A percentile compares a stretch with the other conserved stretches of the same genome.
These are phyloP conservation scores for Komagataella kurtzmanii DNA, from an alignment of 805 yeast species.

Conservation along the genomic window DNA sequence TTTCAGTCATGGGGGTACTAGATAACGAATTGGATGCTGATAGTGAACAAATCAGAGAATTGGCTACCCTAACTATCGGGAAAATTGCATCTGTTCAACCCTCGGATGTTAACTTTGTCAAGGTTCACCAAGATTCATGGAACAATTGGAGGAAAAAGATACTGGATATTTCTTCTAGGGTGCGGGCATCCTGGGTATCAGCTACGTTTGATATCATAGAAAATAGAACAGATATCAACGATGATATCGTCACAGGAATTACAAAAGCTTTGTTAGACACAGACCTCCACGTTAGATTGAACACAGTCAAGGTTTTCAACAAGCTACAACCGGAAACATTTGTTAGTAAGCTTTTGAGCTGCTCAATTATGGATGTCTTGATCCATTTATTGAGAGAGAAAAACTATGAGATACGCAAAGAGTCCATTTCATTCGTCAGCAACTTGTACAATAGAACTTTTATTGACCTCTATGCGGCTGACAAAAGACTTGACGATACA, in stretches of 20 bases:
- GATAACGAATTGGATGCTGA: slow-evolving; percentile 74
- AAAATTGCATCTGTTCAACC: slow-evolving; percentile 36
- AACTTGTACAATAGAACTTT: slow-evolving; percentile 37
- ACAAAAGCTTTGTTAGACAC: slow-evolving; percentile 61
- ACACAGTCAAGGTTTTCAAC: slow-evolving; percentile 39
- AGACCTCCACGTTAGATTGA: slow-evolving; percentile 58
- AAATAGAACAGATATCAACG: slow-evolving; percentile 28
- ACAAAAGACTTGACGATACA: slow-evolving; percentile 15
- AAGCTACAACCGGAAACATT: slow-evolving; percentile 32
- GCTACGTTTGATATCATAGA: slow-evolving; percentile 34
- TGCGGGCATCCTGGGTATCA: slow-evolving; percentile 61
- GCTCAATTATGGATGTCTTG: slow-evolving; percentile 36
- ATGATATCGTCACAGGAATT: slow-evolving; percentile 43
- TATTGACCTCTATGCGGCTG: slow-evolving; percentile 12
- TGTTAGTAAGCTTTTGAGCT: slow-evolving; percentile 30
- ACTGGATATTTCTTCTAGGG: slow-evolving; percentile 50
- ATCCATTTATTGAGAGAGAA: slow-evolving; percentile 62
- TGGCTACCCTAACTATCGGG: slow-evolving; percentile 69
- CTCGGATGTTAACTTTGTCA: slow-evolving; percentile 42
- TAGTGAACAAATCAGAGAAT: slow-evolving; percentile 40
- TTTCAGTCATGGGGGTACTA: slow-evolving; percentile 63
- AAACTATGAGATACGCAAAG: slow-evolving; percentile 46
- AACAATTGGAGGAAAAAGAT: slow-evolving; percentile 63
- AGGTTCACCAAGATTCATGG: slow-evolving; percentile 48
- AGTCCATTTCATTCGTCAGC: slow-evolving; percentile 41